Conservation (phyloP, 345 rosid genomes). For the Gossypium sturtianum region DNA sequence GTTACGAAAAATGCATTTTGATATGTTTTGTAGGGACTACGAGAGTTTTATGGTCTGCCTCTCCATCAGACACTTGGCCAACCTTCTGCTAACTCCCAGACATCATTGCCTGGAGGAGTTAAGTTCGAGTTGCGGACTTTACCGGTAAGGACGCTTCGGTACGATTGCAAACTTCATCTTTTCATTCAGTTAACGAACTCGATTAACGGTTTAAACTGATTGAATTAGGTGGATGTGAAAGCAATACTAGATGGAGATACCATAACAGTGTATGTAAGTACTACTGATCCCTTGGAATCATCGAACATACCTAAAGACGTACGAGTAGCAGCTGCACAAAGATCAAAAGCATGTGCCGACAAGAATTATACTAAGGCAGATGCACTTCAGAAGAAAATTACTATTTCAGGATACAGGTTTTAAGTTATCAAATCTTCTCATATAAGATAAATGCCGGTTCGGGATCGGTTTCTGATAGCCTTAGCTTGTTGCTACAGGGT, state of each 20-base stretch:
- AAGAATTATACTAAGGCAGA: constrained; percentile 56
- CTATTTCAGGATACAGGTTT: constrained; percentile 62
- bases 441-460: not conserved
- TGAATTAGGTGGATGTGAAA: constrained; percentile 66
- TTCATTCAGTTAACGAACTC: not conserved
- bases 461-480: not conserved
- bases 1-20: no score
- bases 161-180: not conserved
- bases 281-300: constrained; percentile 49
- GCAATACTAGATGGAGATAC: constrained; percentile 83
- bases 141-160: constrained; percentile 41
- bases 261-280: constrained; percentile 59
- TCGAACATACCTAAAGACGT: constrained; percentile 52
- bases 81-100: constrained; percentile 32
- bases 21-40: constrained; percentile 45
- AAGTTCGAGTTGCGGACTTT: constrained; percentile 56
- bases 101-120: constrained; percentile 46
- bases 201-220: not conserved
- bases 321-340: constrained; percentile 44
- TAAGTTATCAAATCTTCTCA: not conserved
- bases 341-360: constrained; percentile 53
- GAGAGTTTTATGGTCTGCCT: constrained; percentile 78
- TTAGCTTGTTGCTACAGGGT: constrained; percentile 29
- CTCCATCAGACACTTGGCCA: constrained; percentile 37
- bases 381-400: constrained; percentile 56